Conservation (phyloP, 2,329 filamentous ascomycete genomes). For the Scytalidium lignicola region DNA sequence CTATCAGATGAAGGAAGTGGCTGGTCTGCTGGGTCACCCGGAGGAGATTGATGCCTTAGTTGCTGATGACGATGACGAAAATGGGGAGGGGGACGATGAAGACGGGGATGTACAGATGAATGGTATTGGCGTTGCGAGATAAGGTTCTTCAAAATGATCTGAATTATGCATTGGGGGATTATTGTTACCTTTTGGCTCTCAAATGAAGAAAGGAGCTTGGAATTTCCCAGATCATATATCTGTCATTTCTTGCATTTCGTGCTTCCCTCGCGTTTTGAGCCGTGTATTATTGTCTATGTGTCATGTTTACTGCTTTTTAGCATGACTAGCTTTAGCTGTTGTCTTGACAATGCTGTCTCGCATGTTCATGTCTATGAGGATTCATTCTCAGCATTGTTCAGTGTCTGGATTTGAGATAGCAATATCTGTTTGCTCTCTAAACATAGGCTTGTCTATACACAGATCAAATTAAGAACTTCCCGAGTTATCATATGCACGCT, state of each 20-base stretch:
- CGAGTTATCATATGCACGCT: too few species aligned
- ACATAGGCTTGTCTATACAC: too few species aligned
- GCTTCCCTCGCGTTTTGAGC: too few species aligned
- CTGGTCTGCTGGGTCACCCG: slow-evolving; percentile 74
- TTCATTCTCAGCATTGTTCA: too few species aligned
- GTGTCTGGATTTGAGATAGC: too few species aligned
- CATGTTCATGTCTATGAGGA: too few species aligned
- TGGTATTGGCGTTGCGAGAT: background rate
- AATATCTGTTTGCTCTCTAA: too few species aligned
- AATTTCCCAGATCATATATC: background rate
- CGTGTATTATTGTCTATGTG: too few species aligned
- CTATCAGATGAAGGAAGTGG: slow-evolving; percentile 98
- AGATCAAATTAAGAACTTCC: too few species aligned
- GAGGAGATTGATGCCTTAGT: slow-evolving; percentile 58
- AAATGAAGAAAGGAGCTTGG: background rate
- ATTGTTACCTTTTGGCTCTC: background rate
- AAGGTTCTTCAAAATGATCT: background rate
- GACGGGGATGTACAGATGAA: background rate
- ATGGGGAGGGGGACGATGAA: background rate
- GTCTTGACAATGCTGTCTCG: too few species aligned
- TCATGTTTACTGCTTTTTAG: too few species aligned
- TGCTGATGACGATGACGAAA: slow-evolving; percentile 49
- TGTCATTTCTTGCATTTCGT: background rate
- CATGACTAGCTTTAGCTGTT: too few species aligned
- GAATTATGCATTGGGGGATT: background rate